Percentiles rank a stretch among this genome's conserved stretches.
Evolutionary conservation across 768 basidiomycete species (phyloP).

Genomic region (Tricholoma hemisulphureum): DNA sequence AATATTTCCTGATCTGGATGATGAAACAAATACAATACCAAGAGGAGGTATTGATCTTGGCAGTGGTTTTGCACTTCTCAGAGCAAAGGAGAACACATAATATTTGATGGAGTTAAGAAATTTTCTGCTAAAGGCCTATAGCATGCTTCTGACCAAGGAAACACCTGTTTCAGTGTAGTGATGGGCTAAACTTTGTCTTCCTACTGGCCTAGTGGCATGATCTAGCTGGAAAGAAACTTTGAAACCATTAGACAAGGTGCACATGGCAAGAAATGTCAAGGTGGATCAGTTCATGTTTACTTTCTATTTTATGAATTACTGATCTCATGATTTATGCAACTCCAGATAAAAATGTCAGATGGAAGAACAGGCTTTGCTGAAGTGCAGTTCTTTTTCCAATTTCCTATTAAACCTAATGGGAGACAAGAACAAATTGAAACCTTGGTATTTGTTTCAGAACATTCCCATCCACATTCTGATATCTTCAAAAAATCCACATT

Average conservation of each 20-base stretch:
- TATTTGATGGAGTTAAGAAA: not conserved
- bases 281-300: too few relatives aligned
- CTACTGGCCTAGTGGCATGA: not conserved
- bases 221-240: not conserved
- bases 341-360: not conserved
- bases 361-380: too few relatives aligned
- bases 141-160: not conserved
- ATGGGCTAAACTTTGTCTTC: not conserved
- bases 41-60: not conserved
- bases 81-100: not conserved
- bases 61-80: not conserved
- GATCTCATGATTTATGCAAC: not conserved
- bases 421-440: not conserved
- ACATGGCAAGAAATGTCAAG: too few relatives aligned
- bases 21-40: not conserved
- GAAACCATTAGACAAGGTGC: too few relatives aligned
- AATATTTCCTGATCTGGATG: not conserved
- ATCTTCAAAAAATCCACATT: not conserved
- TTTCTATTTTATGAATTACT: not conserved
- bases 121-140: not conserved
- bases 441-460: not conserved
- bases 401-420: not conserved
- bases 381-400: not conserved
- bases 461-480: not conserved
- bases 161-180: not conserved